These are phyloP conservation scores for Diaporthe vaccinii DNA, from an alignment of 2,329 filamentous ascomycete genomes.

Conservation along the genomic window DNA sequence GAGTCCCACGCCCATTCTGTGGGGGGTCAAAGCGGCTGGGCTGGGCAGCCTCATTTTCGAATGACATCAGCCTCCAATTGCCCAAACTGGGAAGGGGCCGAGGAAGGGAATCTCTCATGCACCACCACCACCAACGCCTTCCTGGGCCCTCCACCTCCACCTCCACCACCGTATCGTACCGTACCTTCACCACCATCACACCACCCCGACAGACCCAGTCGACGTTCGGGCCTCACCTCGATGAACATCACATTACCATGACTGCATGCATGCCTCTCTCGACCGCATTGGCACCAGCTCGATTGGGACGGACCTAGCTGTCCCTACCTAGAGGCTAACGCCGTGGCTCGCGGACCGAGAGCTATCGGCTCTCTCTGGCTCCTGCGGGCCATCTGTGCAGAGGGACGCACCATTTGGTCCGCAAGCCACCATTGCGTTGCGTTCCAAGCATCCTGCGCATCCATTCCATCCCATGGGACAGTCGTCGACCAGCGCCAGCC, in stretches of 20 bases:
- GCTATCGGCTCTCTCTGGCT: not conserved
- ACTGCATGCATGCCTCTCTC: not conserved
- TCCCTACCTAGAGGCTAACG: slow-evolving; percentile 24
- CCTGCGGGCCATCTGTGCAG: slow-evolving; percentile 12
- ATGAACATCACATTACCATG: slow-evolving; percentile 18
- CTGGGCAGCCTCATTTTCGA: slow-evolving; percentile 25
- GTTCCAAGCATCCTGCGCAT: slow-evolving; percentile 34
- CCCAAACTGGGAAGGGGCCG: slow-evolving; percentile 23
- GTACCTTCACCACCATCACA: slow-evolving; percentile 16
- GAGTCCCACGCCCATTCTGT: slow-evolving; percentile 23
- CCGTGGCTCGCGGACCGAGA: slow-evolving; percentile 24
- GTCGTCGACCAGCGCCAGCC: slow-evolving; percentile 17
- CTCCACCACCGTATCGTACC: not conserved
- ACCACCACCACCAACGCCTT: not conserved
- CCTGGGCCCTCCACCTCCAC: not conserved
- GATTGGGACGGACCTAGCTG: not conserved
- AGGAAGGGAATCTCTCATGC: slow-evolving; percentile 18
- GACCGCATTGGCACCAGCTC: not conserved
- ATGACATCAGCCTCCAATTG: slow-evolving; percentile 31
- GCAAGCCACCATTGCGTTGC: slow-evolving; percentile 29
- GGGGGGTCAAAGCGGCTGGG: slow-evolving; percentile 29
- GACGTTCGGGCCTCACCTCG: slow-evolving; percentile 22
- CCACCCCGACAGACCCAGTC: slow-evolving; percentile 16
- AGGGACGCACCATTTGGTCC: slow-evolving; percentile 18
- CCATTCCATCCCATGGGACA: slow-evolving; percentile 36